phyloP scores from a whole-genome alignment of 352 stramenopile species.

The Globisporangium echinulatum region DNA sequence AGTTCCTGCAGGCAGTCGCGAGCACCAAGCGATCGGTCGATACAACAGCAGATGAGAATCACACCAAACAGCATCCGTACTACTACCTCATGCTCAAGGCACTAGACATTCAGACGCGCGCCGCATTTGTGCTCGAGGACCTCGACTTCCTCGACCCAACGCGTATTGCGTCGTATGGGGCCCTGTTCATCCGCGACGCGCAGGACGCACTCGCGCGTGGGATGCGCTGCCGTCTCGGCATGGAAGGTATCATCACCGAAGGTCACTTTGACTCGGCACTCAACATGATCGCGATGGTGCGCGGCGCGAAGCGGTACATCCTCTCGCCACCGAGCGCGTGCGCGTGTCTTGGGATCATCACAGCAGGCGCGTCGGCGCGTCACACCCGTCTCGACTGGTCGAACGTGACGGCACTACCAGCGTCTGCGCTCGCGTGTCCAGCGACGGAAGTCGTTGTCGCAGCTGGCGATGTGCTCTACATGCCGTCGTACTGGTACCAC shows the following conservation, averaged over 20 bases:
- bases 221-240: constrained; percentile 87
- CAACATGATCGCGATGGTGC: constrained; percentile 92
- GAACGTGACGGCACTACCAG: constrained; percentile 29
- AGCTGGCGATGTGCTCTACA: constrained; percentile 91
- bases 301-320: constrained; percentile 90
- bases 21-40: constrained; percentile 10
- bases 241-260: constrained; percentile 90
- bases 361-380: constrained; percentile 67
- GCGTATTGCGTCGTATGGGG: constrained; percentile 24
- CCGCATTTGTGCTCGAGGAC: constrained; percentile 78
- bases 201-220: constrained; percentile 22
- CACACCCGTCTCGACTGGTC: constrained; percentile 92
- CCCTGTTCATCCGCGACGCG: constrained; percentile 48
- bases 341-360: constrained; percentile 68
- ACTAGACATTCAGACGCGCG: constrained; percentile 26
- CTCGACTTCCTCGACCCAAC: constrained; percentile 90
- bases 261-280: constrained; percentile 91
- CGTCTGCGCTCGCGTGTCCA: constrained; percentile 38
- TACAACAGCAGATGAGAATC: neutral
- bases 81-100: constrained; percentile 63
- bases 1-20: constrained; percentile 39
- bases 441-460: constrained; percentile 89
- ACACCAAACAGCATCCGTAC: constrained; percentile 21
- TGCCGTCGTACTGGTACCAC: constrained; percentile 94
- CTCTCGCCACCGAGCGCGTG: constrained; percentile 88